Conservation (phyloP, 768 basidiomycete genomes). For the Paxillus ammoniavirescens region DNA sequence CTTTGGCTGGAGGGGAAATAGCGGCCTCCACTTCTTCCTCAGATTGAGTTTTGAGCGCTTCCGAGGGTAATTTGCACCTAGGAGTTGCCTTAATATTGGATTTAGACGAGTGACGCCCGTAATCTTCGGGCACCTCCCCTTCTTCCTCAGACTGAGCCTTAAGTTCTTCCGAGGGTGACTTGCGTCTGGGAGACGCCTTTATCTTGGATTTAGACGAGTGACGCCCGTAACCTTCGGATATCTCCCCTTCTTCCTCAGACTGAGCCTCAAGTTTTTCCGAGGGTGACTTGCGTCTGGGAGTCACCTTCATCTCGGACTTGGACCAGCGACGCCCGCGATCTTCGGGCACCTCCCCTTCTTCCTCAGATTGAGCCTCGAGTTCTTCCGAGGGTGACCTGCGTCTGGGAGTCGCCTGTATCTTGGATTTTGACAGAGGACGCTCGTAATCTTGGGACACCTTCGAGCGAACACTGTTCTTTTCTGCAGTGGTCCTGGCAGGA, state of each 20-base stretch:
- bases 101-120: not conserved
- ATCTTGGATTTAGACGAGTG: slow-evolving; percentile 1
- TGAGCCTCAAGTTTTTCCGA: not conserved
- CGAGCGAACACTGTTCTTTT: not conserved
- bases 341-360: slow-evolving; percentile 1
- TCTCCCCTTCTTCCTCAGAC: slow-evolving; percentile 7
- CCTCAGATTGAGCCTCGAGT: not conserved
- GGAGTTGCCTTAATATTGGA: not conserved
- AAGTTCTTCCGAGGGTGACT: not conserved
- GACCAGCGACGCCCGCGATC: not conserved
- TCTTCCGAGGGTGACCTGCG: not conserved
- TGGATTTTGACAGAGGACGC: slow-evolving; percentile 2
- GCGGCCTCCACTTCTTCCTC: slow-evolving; percentile 4
- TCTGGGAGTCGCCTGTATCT: not conserved
- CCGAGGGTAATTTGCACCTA: not conserved
- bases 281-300: not conserved
- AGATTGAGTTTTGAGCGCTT: not conserved
- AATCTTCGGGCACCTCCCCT: not conserved
- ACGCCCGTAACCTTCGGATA: not conserved
- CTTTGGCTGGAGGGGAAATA: slow-evolving; percentile 6
- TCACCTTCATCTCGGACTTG: not conserved
- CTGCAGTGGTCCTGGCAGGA: not conserved
- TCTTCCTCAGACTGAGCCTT: slow-evolving; percentile 4
- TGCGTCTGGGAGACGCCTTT: not conserved
- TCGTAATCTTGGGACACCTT: not conserved